Base-by-base conservation (phyloP, 768 basidiomycete genomes). In the Scleroderma citrinum region DNA sequence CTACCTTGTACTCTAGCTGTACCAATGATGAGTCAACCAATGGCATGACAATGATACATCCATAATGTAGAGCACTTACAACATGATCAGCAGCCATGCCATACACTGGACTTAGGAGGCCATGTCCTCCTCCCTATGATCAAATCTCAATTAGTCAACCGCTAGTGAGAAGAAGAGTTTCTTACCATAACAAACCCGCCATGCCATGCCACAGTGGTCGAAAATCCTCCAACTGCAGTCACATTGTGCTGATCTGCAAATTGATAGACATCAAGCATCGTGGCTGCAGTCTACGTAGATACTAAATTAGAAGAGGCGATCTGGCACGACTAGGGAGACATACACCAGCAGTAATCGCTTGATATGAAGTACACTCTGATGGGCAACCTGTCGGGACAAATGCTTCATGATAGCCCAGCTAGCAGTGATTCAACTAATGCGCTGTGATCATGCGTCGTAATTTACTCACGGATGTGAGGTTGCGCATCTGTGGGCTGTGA, bases 1-100 rank as follows among this genome's bases (percentile, higher is more conserved):
- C 78, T 4, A 81, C 62, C 50, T 74, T 75, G 59, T 71, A 74
- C 59, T 82, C 65, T 3, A 79, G 67, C 47, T 48, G 31, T 26
- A 14, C 4, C 8, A 17, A 46, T 45, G 44, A 44, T 31, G n/a
- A n/a, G 36, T 48, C 14, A 17, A 3, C 21, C 13, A 30, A 41
- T 4, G 5, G 7, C 35, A 3, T 16, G 26, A 14, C 2, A 57
- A 55, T 46, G 61, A 29, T 29, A 19, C 48, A 23, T 44, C 17
- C 17, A 44, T 21, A 20, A n/a, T n/a, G 24, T 8, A 8, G 6
- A 17, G 12, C 12, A 51, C 71, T 52, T 52, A 76, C 76, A 20
- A 70, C 73, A 26, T 74, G 63, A 57, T 76, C 76, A 5, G 69
- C 75, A 0, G 72, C 75, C 8, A 76, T 60, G 16, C 76, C 76